These are phyloP conservation scores for Xylaria longipes DNA, from an alignment of 495 filamentous ascomycete species.

Conservation along the genomic window DNA sequence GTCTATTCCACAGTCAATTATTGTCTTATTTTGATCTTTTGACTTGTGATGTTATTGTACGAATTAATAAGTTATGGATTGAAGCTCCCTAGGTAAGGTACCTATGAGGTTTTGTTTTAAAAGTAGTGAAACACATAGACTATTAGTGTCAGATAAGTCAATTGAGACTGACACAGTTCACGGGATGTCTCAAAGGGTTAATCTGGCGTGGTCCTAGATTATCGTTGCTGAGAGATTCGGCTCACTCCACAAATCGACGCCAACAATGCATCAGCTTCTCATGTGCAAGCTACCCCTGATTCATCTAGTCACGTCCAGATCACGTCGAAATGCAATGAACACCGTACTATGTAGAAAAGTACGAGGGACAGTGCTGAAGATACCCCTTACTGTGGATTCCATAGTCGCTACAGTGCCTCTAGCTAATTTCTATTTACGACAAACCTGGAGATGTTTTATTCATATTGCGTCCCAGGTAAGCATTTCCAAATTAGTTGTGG, in stretches of 20 bases:
- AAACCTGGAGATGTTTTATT: background rate
- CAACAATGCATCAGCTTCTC: background rate
- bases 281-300: background rate
- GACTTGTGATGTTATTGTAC: background rate
- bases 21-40: background rate
- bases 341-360: too few relatives aligned
- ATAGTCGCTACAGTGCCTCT: background rate
- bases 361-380: background rate
- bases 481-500: background rate
- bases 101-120: background rate
- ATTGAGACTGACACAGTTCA: background rate
- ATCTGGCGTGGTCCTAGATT: background rate
- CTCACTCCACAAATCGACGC: background rate
- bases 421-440: background rate
- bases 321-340: too few relatives aligned
- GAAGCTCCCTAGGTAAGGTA: background rate
- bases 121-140: background rate
- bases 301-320: too few relatives aligned
- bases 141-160: background rate
- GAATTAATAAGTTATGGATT: background rate
- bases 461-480: background rate
- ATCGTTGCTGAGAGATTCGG: background rate
- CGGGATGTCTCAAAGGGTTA: background rate
- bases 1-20: background rate
- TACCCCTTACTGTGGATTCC: background rate